A percentile compares a stretch with the other conserved stretches of the same genome.
Evolutionary conservation across 148 eudicot species (phyloP).

Genomic region (Gaultheria prostrata): DNA sequence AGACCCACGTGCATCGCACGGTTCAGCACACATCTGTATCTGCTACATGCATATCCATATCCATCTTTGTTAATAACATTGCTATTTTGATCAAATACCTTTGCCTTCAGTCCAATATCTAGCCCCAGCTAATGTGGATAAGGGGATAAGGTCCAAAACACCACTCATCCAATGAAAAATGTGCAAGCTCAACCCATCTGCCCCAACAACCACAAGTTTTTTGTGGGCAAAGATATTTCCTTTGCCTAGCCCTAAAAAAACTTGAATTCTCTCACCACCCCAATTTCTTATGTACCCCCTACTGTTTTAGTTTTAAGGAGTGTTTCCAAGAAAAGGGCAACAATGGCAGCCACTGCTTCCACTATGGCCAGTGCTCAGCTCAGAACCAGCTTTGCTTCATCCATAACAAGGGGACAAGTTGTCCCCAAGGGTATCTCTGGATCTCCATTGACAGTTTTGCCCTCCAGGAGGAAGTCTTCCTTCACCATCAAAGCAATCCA

Average conservation of each 20-base stretch:
- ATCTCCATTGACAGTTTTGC: constrained; percentile 38
- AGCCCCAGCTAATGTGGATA: constrained; percentile 23
- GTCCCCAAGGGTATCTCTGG: constrained; percentile 53
- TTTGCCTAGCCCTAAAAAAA: constrained; percentile 7
- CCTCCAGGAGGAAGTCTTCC: constrained; percentile 29
- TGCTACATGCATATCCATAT: too few relatives aligned
- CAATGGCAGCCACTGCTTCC: constrained; percentile 41
- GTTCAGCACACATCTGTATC: too few relatives aligned
- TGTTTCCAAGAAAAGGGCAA: not conserved
- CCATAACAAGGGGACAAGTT: constrained; percentile 31
- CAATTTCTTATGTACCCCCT: not conserved
- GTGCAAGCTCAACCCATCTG: constrained; percentile 16
- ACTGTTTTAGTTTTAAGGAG: not conserved
- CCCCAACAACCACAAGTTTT: constrained; percentile 24
- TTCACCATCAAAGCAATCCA: constrained; percentile 49
- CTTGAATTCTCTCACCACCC: not conserved
- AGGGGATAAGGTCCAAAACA: constrained; percentile 29
- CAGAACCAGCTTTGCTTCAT: constrained; percentile 43
- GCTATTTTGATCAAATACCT: too few relatives aligned
- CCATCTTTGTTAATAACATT: too few relatives aligned
- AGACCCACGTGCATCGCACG: too few relatives aligned
- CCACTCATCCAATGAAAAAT: constrained; percentile 26
- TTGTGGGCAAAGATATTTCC: constrained; percentile 21
- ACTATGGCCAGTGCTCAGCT: constrained; percentile 51
- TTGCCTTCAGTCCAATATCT: not conserved